phyloP scores from a whole-genome alignment of 225 moss, liverwort and hornwort species.

The Marchantia polymorpha region DNA sequence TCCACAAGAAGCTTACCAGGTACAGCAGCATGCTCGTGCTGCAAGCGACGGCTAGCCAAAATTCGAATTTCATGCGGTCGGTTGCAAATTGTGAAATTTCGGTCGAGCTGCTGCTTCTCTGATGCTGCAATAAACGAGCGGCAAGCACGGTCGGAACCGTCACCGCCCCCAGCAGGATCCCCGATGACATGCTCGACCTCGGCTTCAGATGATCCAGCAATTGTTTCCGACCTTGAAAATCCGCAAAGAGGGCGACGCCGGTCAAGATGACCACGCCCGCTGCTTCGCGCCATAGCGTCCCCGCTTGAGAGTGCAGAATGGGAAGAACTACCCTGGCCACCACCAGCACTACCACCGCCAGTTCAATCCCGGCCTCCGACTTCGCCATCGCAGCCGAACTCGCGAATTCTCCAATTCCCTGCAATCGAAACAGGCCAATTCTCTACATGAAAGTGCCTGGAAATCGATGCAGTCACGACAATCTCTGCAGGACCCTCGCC shows the following conservation, averaged over 20 bases:
- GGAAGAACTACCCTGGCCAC: conserved; percentile 51
- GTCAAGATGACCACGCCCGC: conserved; percentile 46
- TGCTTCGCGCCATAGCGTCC: conserved; percentile 35
- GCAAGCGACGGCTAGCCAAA: conserved; percentile 72
- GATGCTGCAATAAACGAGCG: conserved; percentile 44
- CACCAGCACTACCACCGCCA: conserved; percentile 53
- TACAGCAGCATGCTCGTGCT: conserved; percentile 57
- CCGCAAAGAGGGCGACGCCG: conserved; percentile 45
- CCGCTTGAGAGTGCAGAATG: conserved; percentile 25
- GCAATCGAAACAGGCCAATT: background rate
- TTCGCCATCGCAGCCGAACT: conserved; percentile 21
- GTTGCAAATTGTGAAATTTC: conserved; percentile 17
- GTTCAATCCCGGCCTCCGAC: conserved; percentile 47
- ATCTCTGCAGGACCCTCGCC: background rate
- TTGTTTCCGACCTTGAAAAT: conserved; percentile 34
- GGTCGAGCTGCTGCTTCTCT: conserved; percentile 19
- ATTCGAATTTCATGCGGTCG: conserved; percentile 47
- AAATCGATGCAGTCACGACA: background rate
- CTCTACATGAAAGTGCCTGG: background rate
- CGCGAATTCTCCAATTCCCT: background rate
- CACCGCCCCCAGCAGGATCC: conserved; percentile 73
- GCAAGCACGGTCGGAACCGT: conserved; percentile 65
- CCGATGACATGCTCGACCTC: conserved; percentile 62
- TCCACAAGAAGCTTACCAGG: conserved; percentile 32
- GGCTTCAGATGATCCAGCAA: conserved; percentile 40